Evolutionary conservation across 1,284 basidiomycete genomes (phyloP), one percentile per base, ranked within the genome.

Genomic region (Sanghuangporus weigelae): DNA sequence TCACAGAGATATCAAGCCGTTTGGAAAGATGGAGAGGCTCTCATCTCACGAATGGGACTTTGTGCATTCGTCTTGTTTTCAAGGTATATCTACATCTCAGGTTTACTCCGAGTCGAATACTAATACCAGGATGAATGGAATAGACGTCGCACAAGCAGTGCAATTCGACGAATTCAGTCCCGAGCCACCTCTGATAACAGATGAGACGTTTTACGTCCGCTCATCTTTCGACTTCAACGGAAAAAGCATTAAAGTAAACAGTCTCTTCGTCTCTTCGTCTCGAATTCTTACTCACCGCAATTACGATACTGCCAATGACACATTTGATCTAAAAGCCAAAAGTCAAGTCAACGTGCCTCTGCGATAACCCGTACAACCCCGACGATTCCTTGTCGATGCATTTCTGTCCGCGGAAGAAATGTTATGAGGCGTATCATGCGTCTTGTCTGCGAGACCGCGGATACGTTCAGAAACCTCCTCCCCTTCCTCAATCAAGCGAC

Each of bases 21-120:
- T 54, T 36, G 61, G 60, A 10, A 48, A 35, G 12, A 63, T 59
- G 57, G 64, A 66, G 35, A 42, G 60, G 14, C 36, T 66, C n/a
- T 48, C 36, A 16, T 66, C 64, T 7, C 56, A 66, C 38, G 21
- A 8, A 36, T 54, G 19, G 7, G 64, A 66, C 50, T 66, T 59
- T 56, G 64, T 66, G 21, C 64, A 66, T 44, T 19, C 64, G 19
- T 11, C 48, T 44, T 63, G 61, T 36, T 66, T 63, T 19, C 57
- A 62, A 54, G 60, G 64, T 63, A 19, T 16, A 35, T 54, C 35
- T 14, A 23, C 6, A 2, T 49, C 14, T 19, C 7, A 21, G 26
- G 5, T 31, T 31, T 31, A 2, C 26, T 31, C 26, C 26, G 11
- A 12, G 42, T 12, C 42, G 26, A 31, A 31, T 31, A 31, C 26